Conservation (phyloP, 371 early-diverging fungal species). For the Mucor plumbeus region DNA sequence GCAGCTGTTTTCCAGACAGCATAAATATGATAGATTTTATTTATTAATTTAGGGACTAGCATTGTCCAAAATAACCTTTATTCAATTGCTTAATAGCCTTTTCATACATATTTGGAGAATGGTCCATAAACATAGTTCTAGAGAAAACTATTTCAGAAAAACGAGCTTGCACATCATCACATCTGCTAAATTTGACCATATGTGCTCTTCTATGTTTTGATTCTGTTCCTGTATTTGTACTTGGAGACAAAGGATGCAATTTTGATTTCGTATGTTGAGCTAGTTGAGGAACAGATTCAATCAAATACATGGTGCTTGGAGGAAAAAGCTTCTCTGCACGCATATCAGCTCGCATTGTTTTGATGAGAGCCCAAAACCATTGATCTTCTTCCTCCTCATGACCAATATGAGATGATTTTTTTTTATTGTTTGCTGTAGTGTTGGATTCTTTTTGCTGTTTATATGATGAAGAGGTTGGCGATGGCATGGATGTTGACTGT, state of each 20-base stretch:
- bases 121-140: constrained; percentile 74
- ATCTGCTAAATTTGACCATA: constrained; percentile 59
- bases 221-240: constrained; percentile 13
- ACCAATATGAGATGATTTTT: too few species aligned
- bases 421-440: background rate
- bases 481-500: too few species aligned
- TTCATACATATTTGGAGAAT: constrained; percentile 74
- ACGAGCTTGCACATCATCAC: constrained; percentile 68
- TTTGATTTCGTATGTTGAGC: constrained; percentile 23
- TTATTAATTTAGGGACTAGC: background rate
- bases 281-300: constrained; percentile 58
- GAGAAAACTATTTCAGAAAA: constrained; percentile 73
- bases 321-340: constrained; percentile 81
- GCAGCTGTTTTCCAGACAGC: too few species aligned
- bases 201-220: constrained; percentile 37
- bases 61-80: constrained; percentile 35
- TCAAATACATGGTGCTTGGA: constrained; percentile 57
- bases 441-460: background rate
- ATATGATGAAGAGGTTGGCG: constrained; percentile 15
- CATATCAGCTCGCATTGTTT: constrained; percentile 84
- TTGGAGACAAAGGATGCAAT: constrained; percentile 5
- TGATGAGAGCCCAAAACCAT: constrained; percentile 84
- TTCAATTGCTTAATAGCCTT: constrained; percentile 33
- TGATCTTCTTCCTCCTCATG: constrained; percentile 57
- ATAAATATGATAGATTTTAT: too few species aligned